These are phyloP conservation scores for Suillus subalutaceus DNA, from an alignment of 768 basidiomycete genomes.

Conservation along the genomic window DNA sequence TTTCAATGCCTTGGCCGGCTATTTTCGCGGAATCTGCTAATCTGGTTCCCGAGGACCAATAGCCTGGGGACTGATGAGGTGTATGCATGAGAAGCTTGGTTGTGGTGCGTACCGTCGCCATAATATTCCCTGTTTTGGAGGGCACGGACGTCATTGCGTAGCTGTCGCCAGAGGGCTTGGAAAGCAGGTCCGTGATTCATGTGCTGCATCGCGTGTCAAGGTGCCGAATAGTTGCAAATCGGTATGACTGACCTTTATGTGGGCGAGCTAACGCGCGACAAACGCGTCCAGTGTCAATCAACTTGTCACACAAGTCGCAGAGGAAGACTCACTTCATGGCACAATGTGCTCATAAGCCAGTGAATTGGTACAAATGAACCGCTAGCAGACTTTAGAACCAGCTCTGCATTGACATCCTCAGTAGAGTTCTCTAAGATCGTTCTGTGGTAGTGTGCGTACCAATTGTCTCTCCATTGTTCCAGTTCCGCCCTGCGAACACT, in stretches of 20 bases:
- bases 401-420: conserved; percentile 47
- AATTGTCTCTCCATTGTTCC: conserved; percentile 81
- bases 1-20: conserved; percentile 50
- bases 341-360: conserved; percentile 77
- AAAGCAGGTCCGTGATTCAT: conserved; percentile 81
- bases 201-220: conserved; percentile 46
- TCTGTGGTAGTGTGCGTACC: conserved; percentile 43
- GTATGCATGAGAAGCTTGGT: conserved; percentile 1
- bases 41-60: conserved; percentile 79
- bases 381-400: conserved; percentile 66
- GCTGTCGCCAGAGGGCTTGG: conserved; percentile 71
- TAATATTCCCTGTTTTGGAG: conserved; percentile 80
- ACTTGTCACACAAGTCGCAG: conserved; percentile 3
- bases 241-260: conserved; percentile 62
- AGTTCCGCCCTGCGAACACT: conserved; percentile 83
- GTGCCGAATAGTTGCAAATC: background rate
- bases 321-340: conserved; percentile 69
- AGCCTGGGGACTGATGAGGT: conserved; percentile 50
- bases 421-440: background rate
- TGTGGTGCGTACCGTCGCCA: conserved; percentile 63
- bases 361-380: conserved; percentile 65
- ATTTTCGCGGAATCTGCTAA: conserved; percentile 65
- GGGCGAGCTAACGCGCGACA: conserved; percentile 59
- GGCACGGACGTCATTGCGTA: conserved; percentile 64
- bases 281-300: conserved; percentile 12